A percentile compares a stretch with the other conserved stretches of the same genome.
These are phyloP conservation scores for Leucosporidium scottii DNA, from an alignment of 768 basidiomycete species.

Conservation along the genomic window DNA sequence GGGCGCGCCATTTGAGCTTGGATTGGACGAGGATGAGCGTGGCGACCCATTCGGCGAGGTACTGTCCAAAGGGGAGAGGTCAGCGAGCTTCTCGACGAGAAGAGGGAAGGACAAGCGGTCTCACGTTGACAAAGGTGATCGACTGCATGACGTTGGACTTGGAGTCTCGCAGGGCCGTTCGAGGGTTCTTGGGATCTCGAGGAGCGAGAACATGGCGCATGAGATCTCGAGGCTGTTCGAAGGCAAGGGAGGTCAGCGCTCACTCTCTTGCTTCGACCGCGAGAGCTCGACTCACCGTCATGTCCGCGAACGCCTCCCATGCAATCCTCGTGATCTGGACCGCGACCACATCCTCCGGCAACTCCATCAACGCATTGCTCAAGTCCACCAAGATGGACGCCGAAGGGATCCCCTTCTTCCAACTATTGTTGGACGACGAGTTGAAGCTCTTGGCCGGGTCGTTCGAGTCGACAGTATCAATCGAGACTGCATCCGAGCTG, in stretches of 20 bases:
- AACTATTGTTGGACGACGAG: background rate
- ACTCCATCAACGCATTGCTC: constrained; percentile 26
- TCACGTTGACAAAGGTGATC: constrained; percentile 36
- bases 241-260: background rate
- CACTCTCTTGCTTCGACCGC: background rate
- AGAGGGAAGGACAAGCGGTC: background rate
- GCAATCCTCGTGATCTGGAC: constrained; percentile 35
- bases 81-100: background rate
- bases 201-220: constrained; percentile 37
- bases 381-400: constrained; percentile 19
- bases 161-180: constrained; percentile 16
- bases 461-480: constrained; percentile 20
- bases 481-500: background rate
- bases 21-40: constrained; percentile 85
- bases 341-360: constrained; percentile 30
- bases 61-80: background rate
- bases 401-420: background rate
- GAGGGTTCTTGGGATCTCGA: constrained; percentile 32
- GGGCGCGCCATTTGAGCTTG: constrained; percentile 63
- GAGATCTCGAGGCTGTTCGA: constrained; percentile 35
- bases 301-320: constrained; percentile 33
- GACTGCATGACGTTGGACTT: constrained; percentile 29
- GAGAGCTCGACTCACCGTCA: constrained; percentile 19
- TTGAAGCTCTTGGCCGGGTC: background rate
- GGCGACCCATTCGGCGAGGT: constrained; percentile 58